Percentiles rank a stretch among this genome's conserved stretches.
phyloP scores from a whole-genome alignment of 345 rosid genomes.

The Lepidium sativum region DNA sequence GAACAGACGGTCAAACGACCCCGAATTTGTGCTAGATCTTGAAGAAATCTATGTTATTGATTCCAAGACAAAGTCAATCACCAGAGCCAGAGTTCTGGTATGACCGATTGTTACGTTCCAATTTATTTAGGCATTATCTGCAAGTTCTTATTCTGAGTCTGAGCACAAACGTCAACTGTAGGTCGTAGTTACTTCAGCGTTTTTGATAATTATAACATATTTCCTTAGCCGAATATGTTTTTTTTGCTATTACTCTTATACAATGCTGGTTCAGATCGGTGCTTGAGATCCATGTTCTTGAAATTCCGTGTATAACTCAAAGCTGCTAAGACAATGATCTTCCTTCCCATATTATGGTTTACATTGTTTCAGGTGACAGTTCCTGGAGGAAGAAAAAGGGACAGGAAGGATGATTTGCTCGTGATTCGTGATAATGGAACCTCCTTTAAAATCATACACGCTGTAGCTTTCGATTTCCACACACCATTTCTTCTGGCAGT shows the following conservation, averaged over 20 bases:
- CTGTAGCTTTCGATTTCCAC: conserved; percentile 31
- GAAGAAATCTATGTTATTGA: conserved; percentile 93
- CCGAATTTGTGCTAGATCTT: conserved; percentile 82
- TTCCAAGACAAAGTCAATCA: conserved; percentile 79
- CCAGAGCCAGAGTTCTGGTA: conserved; percentile 90
- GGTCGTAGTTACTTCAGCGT: neutral
- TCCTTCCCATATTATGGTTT: conserved; percentile 2
- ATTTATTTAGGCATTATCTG: neutral
- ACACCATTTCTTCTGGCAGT: neutral
- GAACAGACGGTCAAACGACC: conserved; percentile 68
- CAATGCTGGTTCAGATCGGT: neutral
- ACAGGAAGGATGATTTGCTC: conserved; percentile 77
- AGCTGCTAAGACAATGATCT: neutral
- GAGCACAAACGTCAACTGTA: neutral
- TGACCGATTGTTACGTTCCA: conserved; percentile 6
- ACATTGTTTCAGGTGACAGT: conserved; percentile 55
- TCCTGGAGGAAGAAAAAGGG: conserved; percentile 76
- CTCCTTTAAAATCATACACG: conserved; percentile 66
- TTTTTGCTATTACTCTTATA: neutral
- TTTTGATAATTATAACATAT: neutral
- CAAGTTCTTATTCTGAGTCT: neutral
- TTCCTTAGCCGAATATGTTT: neutral
- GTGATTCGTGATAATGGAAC: conserved; percentile 72
- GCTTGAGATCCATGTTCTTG: neutral
- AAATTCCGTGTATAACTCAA: neutral